These are phyloP conservation scores for Debaryomyces subglobosus DNA, from an alignment of 1,139 yeast genomes.

Conservation along the genomic window DNA sequence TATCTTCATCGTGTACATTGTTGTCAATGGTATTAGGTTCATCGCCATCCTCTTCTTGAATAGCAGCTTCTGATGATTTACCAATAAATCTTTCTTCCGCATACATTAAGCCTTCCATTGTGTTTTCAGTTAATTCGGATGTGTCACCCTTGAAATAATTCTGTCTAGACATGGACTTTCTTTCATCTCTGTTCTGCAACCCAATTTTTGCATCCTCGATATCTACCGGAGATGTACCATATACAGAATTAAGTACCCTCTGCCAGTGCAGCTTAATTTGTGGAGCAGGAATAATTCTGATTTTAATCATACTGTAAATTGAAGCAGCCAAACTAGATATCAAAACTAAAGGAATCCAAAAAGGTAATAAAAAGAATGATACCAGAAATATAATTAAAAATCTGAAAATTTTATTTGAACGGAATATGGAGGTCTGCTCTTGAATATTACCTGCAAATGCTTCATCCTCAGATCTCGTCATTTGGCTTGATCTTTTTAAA, in stretches of 20 bases:
- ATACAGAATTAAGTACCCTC: conserved; percentile 36
- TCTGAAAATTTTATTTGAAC: conserved; percentile 32
- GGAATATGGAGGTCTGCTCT: conserved; percentile 42
- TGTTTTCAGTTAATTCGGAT: conserved; percentile 39
- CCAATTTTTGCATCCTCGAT: conserved; percentile 39
- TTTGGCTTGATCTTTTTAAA: conserved; percentile 34
- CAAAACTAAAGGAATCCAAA: conserved; percentile 59
- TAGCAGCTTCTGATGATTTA: conserved; percentile 13
- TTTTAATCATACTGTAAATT: conserved; percentile 39
- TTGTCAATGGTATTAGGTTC: conserved; percentile 15
- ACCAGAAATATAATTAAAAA: conserved; percentile 33
- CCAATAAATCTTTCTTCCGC: conserved; percentile 38
- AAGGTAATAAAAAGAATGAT: conserved; percentile 44
- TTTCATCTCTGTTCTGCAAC: conserved; percentile 30
- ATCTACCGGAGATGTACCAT: conserved; percentile 35
- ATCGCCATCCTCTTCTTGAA: conserved; percentile 16
- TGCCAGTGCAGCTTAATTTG: conserved; percentile 36
- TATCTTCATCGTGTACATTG: conserved; percentile 2
- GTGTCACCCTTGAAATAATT: conserved; percentile 49
- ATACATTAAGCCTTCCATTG: conserved; percentile 43
- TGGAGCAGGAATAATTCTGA: conserved; percentile 28
- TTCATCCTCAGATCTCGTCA: conserved; percentile 17
- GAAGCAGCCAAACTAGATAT: conserved; percentile 42
- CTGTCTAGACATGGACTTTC: conserved; percentile 31
- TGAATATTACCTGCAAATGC: conserved; percentile 33